Base-by-base conservation (phyloP, 2,329 filamentous ascomycete genomes). In the Fusarium chlamydosporum region DNA sequence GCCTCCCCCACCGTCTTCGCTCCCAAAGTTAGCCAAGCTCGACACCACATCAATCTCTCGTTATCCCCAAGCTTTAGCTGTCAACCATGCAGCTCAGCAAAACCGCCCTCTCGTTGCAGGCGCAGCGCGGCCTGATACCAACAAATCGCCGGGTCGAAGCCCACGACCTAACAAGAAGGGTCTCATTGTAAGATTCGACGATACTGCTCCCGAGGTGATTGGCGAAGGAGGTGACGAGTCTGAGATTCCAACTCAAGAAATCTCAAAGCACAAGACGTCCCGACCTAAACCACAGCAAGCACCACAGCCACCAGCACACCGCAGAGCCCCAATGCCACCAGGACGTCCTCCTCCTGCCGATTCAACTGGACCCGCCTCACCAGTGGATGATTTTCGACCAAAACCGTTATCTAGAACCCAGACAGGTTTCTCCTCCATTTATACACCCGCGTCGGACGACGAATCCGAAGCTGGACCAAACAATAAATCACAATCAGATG, bases 141-240 rank as follows among this genome's bases (percentile, higher is more conserved):
- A 81, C 20, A 79, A 78, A 66, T 83, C 83, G 42, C 80, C 83
- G 15, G 79, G 76, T 51, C 78, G 77, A 72, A 85, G 81, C 67
- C 81, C 83, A 29, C 81, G 80, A 23, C 80, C 80, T 26, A 82
- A 80, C 51, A 88, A 86, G 75, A 92, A 92, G 78, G 91, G 91
- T 11, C 82, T 96, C 65, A 82, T 82, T 6, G 94, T 97, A 35
- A 88, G 85, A 57, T 97, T 97, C 74, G 86, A 86, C 53, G 88
- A 92, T 71, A 86, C 85, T 11, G 84, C 86, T 56, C 94, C 94
- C 8, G 91, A 93, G 46, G 80, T 97, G 65, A 97, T 98, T 75
- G 95, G 95, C 46, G 91, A 95, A 78, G 95, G 95, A 60, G 95
- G 95, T 34, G 95, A 97, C 75, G 94, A 97, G 78, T 91, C 91